These are phyloP conservation scores for Rhododendron henanense DNA, from an alignment of 148 eudicot species.

Conservation along the genomic window DNA sequence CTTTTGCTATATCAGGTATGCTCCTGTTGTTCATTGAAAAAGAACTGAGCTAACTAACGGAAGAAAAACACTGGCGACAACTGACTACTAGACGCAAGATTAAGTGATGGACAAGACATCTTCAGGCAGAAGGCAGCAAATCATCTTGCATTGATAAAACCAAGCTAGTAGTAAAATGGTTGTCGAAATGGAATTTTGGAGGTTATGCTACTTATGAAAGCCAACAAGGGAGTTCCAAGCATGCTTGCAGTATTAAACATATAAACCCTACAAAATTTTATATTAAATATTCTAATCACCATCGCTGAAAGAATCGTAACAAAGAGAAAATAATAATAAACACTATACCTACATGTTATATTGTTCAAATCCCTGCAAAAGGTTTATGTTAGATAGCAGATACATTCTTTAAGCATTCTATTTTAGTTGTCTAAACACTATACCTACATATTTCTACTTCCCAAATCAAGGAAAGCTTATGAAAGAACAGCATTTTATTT, in stretches of 20 bases:
- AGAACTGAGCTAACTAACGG: background rate
- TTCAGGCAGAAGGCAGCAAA: background rate
- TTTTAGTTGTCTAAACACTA: background rate
- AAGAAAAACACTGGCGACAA: background rate
- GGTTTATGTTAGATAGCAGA: background rate
- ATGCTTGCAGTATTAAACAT: background rate
- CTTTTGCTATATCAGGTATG: background rate
- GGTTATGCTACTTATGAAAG: background rate
- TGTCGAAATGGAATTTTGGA: background rate
- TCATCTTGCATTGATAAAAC: background rate
- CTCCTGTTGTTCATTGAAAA: background rate
- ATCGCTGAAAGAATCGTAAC: background rate
- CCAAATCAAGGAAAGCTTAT: background rate
- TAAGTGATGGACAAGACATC: background rate
- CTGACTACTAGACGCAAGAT: background rate
- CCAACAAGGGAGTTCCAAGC: background rate
- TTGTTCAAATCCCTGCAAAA: background rate
- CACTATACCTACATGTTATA: background rate
- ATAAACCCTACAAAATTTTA: background rate
- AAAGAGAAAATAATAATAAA: background rate
- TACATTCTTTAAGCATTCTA: background rate
- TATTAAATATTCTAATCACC: background rate
- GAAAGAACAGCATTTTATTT: background rate
- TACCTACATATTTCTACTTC: background rate
- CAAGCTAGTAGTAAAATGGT: background rate